Base-by-base conservation (phyloP, 2,329 filamentous ascomycete species). In the Leptosphaerulina australis region DNA sequence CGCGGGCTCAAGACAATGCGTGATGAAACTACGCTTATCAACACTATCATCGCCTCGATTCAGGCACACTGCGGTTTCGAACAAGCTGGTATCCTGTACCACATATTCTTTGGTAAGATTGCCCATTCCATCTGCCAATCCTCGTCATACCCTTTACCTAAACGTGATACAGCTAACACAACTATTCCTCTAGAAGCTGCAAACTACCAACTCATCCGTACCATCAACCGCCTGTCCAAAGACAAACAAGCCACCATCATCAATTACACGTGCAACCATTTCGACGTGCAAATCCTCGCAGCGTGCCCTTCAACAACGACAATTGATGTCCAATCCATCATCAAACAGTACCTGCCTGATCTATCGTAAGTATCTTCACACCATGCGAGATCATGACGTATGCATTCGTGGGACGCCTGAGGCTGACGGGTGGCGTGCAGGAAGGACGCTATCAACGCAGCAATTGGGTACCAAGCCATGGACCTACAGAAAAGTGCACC, bases 11-110 rank as follows among this genome's bases (percentile, higher is more conserved):
- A 48, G 18, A 34, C 36, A 7, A 33, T 48, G 15, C 44, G 44
- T 28, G 44, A 48, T 20, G 44, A 48, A 25, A 48, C 44, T 9
- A 48, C 29, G 20, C 26, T 48, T 12, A 48, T 48, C 35, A 48
- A 48, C 21, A 24, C 17, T 7, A 39, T 48, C 18, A 39, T 48
- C 11, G 28, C 36, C 7, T 48, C 44, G 35, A 40, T 40, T n/a
- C 35, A 48, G 28, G 20, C 28, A 18, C n/a, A 29, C n/a, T 33
- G 30, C 12, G 10, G 10, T 15, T 18, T 33, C 12, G 17, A 33
- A 10, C 14, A 33, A 33, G 30, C 17, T 10, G 30, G 12, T 8
- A 33, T 33, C 5, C 30, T 33, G 10, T 33, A 33, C 17, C 30
- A 33, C 12, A 33, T 33, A 3, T 4, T 33, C 3, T 33, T 33